A percentile compares a stretch with the other conserved stretches of the same genome.
These are phyloP conservation scores for Cocos nucifera DNA, from an alignment of 176 grass and related monocot genomes.

Conservation along the genomic window DNA sequence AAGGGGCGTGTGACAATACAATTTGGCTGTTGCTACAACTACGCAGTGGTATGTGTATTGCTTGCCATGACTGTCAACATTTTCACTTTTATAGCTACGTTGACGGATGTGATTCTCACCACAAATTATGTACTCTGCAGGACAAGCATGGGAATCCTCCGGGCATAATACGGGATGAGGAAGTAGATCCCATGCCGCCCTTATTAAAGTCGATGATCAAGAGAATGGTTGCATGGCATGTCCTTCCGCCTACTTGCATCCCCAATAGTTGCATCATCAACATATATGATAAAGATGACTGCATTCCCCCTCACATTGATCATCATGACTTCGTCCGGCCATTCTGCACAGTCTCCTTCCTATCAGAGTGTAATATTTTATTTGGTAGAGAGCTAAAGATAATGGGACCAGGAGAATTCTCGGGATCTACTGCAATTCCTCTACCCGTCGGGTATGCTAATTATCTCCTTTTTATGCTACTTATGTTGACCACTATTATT, in stretches of 20 bases:
- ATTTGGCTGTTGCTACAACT: slow-evolving; percentile 90
- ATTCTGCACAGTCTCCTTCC: slow-evolving; percentile 62
- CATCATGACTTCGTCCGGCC: slow-evolving; percentile 45
- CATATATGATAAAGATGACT: slow-evolving; percentile 50
- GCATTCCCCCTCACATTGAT: slow-evolving; percentile 64
- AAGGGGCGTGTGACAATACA: slow-evolving; percentile 79
- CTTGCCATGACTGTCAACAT: too few relatives aligned
- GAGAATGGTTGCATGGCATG: slow-evolving; percentile 34
- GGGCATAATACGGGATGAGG: slow-evolving; percentile 34
- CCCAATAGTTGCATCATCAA: slow-evolving; percentile 71
- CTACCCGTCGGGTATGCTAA: slow-evolving; percentile 24
- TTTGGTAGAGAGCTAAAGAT: slow-evolving; percentile 28
- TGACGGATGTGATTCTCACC: too few relatives aligned
- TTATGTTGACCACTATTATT: too few relatives aligned
- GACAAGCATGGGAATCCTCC: slow-evolving; percentile 40
- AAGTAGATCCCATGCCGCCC: slow-evolving; percentile 45
- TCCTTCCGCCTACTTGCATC: slow-evolving; percentile 30
- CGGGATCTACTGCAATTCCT: slow-evolving; percentile 14
- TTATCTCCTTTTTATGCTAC: background rate
- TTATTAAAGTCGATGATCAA: slow-evolving; percentile 31
- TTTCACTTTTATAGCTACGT: too few relatives aligned
- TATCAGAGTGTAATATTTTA: slow-evolving; percentile 39
- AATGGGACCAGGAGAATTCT: slow-evolving; percentile 31
- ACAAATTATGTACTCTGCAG: slow-evolving; percentile 6
- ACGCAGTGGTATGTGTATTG: slow-evolving; percentile 35